Base-by-base conservation (phyloP, 2,329 filamentous ascomycete genomes). In the Pestalotiopsis sp. region DNA sequence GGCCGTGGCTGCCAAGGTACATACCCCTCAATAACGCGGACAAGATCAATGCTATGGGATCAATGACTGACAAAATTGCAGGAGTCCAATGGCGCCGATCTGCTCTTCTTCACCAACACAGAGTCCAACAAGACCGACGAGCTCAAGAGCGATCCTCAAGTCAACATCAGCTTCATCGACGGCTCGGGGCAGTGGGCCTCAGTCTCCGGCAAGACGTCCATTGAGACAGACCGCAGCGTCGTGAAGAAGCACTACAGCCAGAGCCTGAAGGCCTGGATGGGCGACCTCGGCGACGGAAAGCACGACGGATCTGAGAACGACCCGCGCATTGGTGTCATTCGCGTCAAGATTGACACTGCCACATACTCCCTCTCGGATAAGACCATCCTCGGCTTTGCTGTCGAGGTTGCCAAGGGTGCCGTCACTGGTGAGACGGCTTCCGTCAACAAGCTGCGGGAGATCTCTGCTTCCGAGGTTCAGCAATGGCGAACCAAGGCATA, bases 51-150 rank as follows among this genome's bases (percentile, higher is more conserved):
- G 11, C 61, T 13, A 14, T 17, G 25, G n/a, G 11, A 25, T 11
- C 14, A 4, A n/a, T 13, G 4, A 31, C 49, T 36, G 14, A 61
- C 17, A 27, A 36, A 6, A 67, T 59, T 61, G 2, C 71, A 95
- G 92, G 94, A 97, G 81, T 85, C 86, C 71, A 91, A 91, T 72
- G 92, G 92, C 76, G 86, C 94, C 68, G 94, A 97, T 78, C 88
- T 96, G 68, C 87, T 97, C 80, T 97, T 97, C 87, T 92, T 96
- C 84, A 94, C 94, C 77, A 97, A 97, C 85, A 94, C 93, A 71
- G 92, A 95, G 79, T 94, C 93, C 11, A 90, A 93, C 82, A 97
- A 97, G 86, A 94, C 93, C 4, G 88, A 94, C 79, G 94, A 97
- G 76, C 86, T 97, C 57, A 85, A 88, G 68, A 84, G 85, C 68